Percentiles rank a stretch among this genome's conserved stretches.
Conservation (phyloP, 2,329 filamentous ascomycete genomes). For the Colletotrichum karsti region DNA sequence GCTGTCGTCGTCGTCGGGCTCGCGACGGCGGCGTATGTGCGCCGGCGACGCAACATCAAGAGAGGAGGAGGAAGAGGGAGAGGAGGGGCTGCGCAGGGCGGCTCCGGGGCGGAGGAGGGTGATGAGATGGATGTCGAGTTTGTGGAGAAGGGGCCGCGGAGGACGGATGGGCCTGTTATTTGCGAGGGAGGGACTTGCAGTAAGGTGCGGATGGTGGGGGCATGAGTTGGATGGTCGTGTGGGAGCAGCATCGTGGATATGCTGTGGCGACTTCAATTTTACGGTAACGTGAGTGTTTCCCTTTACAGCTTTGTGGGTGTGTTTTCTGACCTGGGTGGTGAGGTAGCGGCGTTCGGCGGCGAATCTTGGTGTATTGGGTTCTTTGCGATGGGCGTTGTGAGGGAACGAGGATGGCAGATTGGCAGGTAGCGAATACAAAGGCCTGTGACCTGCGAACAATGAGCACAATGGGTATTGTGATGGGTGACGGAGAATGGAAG, state of each 20-base stretch:
- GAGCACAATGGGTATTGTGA: too few species aligned
- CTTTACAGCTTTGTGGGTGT: neutral
- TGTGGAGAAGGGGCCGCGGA: neutral
- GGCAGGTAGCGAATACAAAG: too few species aligned
- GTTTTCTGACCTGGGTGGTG: neutral
- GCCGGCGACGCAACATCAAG: neutral
- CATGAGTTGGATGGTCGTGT: neutral
- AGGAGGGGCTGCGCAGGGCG: neutral
- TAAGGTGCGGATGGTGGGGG: neutral
- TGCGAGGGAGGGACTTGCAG: constrained; percentile 16
- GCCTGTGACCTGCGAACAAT: too few species aligned
- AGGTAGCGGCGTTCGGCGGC: too few species aligned
- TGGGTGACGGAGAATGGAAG: too few species aligned
- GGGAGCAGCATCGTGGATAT: neutral
- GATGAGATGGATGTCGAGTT: neutral
- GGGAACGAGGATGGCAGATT: too few species aligned
- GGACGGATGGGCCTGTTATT: neutral
- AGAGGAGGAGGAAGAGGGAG: neutral
- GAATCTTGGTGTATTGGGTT: too few species aligned
- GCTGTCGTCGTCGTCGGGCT: constrained; percentile 2
- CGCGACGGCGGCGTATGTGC: neutral
- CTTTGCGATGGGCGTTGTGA: too few species aligned
- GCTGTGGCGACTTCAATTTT: too few species aligned
- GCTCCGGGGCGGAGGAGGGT: neutral
- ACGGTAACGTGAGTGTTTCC: neutral